Base-by-base conservation (phyloP, 169 alveolate species). In the Plasmodium chabaudi region DNA sequence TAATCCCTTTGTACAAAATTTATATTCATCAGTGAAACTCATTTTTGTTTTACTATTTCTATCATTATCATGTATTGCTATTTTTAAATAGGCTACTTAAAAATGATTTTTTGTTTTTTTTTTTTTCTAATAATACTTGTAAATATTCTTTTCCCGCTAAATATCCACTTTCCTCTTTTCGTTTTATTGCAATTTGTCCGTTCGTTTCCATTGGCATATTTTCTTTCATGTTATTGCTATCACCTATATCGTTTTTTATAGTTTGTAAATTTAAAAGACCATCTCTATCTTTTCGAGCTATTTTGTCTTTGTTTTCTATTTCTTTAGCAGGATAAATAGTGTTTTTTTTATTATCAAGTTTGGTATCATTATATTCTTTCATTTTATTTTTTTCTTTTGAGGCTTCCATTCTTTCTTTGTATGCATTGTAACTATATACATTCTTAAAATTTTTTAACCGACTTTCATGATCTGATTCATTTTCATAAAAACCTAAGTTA, bases 381-480 rank as follows among this genome's bases (percentile, higher is more conserved):
- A 17, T n/a, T 39, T 21, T 17, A 12, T 68, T 57, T 67, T 7
- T 77, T 61, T 67, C 44, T 34, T 34, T 34, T 25, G 65, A 47
- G 27, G 34, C n/a, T 68, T 77, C 88, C 88, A 64, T 63, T 49
- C 42, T 57, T 77, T 77, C 88, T 49, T 77, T 77, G 53, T 64
- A 77, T 34, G 49, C 34, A 44, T 77, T 77, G 63, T 77, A 77
- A 77, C 88, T 77, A 23, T 77, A 77, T 56, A 77, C 88, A 77
- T 77, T 75, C 25, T 77, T 77, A 57, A 56, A 77, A 12, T 77
- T 27, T 42, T 77, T 77, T 77, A 77, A 47, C 34, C 88, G 44
- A 17, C 88, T 77, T 44, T 77, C 88, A 25, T 57, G 46, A 63
- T 77, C 61, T 77, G 23, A 17, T 49, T 77, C 88, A 64, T 77